Evolutionary conservation across 352 stramenopile species (phyloP).

Genomic region (Phytophthora capsici): DNA sequence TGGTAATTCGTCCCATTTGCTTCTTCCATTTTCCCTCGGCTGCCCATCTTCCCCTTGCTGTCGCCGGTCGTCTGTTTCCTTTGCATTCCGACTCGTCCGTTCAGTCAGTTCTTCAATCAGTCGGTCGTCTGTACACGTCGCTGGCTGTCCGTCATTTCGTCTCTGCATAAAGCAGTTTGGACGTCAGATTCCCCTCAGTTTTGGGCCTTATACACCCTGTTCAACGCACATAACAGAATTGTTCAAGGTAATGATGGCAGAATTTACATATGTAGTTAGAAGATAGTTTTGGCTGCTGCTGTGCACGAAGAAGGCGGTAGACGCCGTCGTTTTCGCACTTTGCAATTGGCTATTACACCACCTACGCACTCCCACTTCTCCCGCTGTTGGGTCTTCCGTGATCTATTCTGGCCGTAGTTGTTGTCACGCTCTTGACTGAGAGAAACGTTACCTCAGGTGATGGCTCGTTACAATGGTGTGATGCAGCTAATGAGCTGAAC

Average conservation of each 20-base stretch:
- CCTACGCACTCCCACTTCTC: conserved; percentile 21
- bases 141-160: conserved; percentile 18
- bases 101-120: conserved; percentile 10
- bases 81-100: conserved; percentile 35
- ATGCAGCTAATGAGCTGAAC: conserved; percentile 6
- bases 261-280: conserved; percentile 5
- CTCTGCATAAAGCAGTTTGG: conserved; percentile 14
- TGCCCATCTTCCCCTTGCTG: neutral
- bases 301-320: conserved; percentile 5
- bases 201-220: conserved; percentile 1
- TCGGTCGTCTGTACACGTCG: conserved; percentile 19
- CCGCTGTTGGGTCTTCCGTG: conserved; percentile 17
- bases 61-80: conserved; percentile 20
- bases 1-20: conserved; percentile 5
- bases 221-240: conserved; percentile 20
- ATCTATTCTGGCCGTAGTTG: neutral
- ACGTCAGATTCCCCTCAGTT: conserved; percentile 6
- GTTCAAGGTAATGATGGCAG: conserved; percentile 39
- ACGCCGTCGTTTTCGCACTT: neutral
- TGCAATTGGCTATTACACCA: conserved; percentile 1
- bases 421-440: conserved; percentile 5
- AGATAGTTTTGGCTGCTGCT: conserved; percentile 8
- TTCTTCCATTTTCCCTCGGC: neutral
- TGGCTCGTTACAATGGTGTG: conserved; percentile 7
- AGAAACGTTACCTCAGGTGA: conserved; percentile 14